Evolutionary conservation across 352 stramenopile species (phyloP).

Genomic region (Globisporangium irregulare): DNA sequence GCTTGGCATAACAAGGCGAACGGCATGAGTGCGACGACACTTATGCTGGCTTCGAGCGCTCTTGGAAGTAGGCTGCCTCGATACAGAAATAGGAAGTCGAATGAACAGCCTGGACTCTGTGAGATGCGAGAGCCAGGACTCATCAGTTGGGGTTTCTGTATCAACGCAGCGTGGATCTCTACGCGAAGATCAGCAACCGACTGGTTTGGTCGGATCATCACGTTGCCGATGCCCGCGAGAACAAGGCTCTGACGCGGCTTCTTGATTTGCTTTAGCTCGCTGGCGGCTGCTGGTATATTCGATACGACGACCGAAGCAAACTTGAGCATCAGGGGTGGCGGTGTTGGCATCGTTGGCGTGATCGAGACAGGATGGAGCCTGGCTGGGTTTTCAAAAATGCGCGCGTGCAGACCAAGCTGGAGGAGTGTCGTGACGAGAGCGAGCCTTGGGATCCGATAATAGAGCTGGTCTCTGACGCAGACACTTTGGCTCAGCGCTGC

Average conservation of each 20-base stretch:
- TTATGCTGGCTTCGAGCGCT: slow-evolving; percentile 20
- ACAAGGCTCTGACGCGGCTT: neutral
- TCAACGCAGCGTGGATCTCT: neutral
- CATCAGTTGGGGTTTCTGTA: neutral
- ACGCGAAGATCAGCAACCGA: slow-evolving; percentile 5
- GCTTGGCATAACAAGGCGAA: slow-evolving; percentile 23
- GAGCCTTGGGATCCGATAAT: slow-evolving; percentile 4
- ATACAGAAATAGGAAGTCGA: slow-evolving; percentile 28
- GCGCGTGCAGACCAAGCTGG: slow-evolving; percentile 26
- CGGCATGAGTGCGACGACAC: slow-evolving; percentile 26
- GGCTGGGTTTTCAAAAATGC: slow-evolving; percentile 23
- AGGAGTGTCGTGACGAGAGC: slow-evolving; percentile 25
- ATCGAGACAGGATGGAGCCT: neutral
- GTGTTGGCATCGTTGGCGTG: neutral
- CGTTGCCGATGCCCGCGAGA: slow-evolving; percentile 16
- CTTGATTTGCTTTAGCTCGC: neutral
- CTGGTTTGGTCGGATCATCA: neutral
- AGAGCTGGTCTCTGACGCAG: neutral
- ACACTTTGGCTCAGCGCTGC: neutral
- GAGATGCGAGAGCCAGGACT: neutral
- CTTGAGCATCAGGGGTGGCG: slow-evolving; percentile 23
- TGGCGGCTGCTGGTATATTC: neutral
- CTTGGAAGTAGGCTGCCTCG: slow-evolving; percentile 23
- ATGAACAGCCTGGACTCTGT: neutral
- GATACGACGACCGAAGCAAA: slow-evolving; percentile 16